Percentiles rank a stretch among this genome's conserved stretches.
Evolutionary conservation across 106 monocot genomes (phyloP).

Genomic region (Acanthochlamys bracteata): DNA sequence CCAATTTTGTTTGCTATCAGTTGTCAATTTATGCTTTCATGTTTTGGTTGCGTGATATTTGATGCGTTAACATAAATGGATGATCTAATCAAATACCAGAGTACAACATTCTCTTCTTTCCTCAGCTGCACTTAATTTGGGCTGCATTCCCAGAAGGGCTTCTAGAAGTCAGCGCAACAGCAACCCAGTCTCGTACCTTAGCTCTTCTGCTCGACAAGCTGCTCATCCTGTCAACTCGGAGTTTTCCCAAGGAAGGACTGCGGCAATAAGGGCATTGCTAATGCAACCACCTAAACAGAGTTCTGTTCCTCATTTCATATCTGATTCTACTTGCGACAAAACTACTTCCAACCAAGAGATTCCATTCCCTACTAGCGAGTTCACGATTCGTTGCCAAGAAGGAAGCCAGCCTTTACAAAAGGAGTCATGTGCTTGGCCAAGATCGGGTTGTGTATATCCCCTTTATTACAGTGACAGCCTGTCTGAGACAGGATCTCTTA

Average conservation of each 20-base stretch:
- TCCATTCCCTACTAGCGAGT: not conserved
- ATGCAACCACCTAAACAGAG: too few relatives aligned
- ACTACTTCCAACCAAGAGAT: not conserved
- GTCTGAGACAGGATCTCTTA: not conserved
- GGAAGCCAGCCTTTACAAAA: not conserved
- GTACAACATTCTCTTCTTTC: too few relatives aligned
- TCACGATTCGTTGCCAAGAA: not conserved
- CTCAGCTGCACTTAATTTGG: slow-evolving; percentile 79
- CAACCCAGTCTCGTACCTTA: slow-evolving; percentile 61
- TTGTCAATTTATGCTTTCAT: too few relatives aligned
- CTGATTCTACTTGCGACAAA: not conserved
- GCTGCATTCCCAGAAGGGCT: slow-evolving; percentile 72
- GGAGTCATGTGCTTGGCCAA: slow-evolving; percentile 13
- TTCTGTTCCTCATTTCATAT: slow-evolving; percentile 7
- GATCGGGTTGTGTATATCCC: slow-evolving; percentile 29
- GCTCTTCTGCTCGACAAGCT: slow-evolving; percentile 11
- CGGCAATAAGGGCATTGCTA: slow-evolving; percentile 10
- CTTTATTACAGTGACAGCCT: slow-evolving; percentile 20
- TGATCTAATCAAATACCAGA: too few relatives aligned
- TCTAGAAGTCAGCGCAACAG: slow-evolving; percentile 78
- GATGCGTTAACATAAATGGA: too few relatives aligned
- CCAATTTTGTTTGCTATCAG: too few relatives aligned
- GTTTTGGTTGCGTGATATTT: too few relatives aligned
- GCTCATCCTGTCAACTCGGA: slow-evolving; percentile 2
- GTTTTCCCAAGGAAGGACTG: slow-evolving; percentile 7